Base-by-base conservation (phyloP, 345 rosid genomes). In the Acer yangbiense region DNA sequence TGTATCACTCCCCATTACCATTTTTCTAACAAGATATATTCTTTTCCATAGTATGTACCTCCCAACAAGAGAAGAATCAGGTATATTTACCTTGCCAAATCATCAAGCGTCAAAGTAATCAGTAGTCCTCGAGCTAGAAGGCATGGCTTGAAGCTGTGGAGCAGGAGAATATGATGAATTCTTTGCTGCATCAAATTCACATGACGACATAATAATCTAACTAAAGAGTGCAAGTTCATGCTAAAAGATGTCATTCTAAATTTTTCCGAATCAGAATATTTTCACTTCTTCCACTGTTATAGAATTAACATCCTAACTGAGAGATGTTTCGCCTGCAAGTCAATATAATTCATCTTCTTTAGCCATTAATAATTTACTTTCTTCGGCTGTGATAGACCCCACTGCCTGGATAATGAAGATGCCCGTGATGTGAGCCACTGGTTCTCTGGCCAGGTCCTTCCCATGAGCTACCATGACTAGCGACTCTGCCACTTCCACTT, bases 31-130 rank as follows among this genome's bases (percentile, higher is more conserved):
- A 41, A 14, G 68, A 73, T 21, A 58, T 61, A 21, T 35, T 54
- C 0, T 25, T 46, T 50, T 27, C 12, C 9, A 14, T 21, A 35
- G 6, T 27, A 17, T 29, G 25, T 1, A 52, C 35, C 52, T 32
- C 50, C 18, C 20, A 32, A 35, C 63, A 75, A 35, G 65, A 29
- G 35, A 25, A 65, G 64, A 58, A 66, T 65, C 14, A 66, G 71
- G 52, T 50, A 35, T 52, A 52, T 65, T 75, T 54, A 32, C 72
- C 72, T 20, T 46, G 32, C 72, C 78, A 52, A 67, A 13, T 52
- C 3, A 14, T 62, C 1, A 12, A 48, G 44, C 18, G 60, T 27
- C 52, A 27, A 35, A 1, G 20, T 65, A 65, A 75, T 64, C 32
- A 17, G 50, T 65, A 23, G 21, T 23, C 58, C 62, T 39, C 10